A percentile compares a stretch with the other conserved stretches of the same genome.
phyloP scores from a whole-genome alignment of 1,139 yeast species.

The Debaryomyces udenii region DNA sequence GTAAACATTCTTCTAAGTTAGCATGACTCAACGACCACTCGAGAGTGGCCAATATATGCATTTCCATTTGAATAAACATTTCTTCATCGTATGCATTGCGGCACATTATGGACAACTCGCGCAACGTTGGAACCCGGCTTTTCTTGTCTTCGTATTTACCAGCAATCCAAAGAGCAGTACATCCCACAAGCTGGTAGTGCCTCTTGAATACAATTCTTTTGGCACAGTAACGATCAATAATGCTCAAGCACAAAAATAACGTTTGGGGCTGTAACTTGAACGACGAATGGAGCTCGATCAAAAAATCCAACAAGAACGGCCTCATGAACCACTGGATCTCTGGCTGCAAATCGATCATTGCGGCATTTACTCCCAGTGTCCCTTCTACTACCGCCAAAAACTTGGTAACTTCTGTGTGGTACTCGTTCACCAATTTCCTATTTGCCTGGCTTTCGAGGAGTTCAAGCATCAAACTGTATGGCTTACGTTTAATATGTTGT shows the following conservation, averaged over 20 bases:
- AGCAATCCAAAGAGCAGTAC: conserved; percentile 94
- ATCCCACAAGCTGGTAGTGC: conserved; percentile 91
- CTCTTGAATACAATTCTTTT: conserved; percentile 87
- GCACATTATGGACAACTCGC: conserved; percentile 78
- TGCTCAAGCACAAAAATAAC: conserved; percentile 73
- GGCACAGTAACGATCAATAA: conserved; percentile 90
- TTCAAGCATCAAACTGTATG: conserved; percentile 48
- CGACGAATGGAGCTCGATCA: conserved; percentile 79
- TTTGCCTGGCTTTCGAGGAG: conserved; percentile 51
- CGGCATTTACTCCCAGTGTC: conserved; percentile 48
- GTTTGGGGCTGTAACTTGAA: conserved; percentile 79
- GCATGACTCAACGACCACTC: conserved; percentile 80
- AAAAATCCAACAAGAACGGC: conserved; percentile 80
- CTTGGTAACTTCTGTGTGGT: conserved; percentile 34
- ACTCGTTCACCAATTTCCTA: conserved; percentile 44
- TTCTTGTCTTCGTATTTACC: conserved; percentile 92
- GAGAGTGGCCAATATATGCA: conserved; percentile 79
- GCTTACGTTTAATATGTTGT: conserved; percentile 35
- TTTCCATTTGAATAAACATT: conserved; percentile 95
- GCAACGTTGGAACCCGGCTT: conserved; percentile 76
- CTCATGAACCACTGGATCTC: conserved; percentile 94
- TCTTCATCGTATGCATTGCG: conserved; percentile 83
- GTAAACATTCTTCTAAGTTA: conserved; percentile 62
- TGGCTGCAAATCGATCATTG: conserved; percentile 88
- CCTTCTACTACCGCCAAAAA: conserved; percentile 37